Evolutionary conservation across 495 filamentous ascomycete genomes (phyloP).

Genomic region (Echria macrotheca): DNA sequence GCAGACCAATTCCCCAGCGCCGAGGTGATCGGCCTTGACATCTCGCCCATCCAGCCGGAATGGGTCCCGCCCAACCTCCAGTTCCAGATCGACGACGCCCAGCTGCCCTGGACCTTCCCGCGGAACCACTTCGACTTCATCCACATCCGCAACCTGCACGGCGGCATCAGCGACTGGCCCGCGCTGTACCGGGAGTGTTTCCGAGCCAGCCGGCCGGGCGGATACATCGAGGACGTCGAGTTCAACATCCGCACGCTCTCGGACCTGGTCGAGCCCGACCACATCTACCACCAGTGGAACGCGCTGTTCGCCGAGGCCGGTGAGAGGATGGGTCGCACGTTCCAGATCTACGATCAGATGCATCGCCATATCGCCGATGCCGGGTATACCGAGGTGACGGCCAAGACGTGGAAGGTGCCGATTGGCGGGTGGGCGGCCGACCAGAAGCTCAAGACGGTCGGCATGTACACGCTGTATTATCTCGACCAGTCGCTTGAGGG

Average conservation of each 20-base stretch:
- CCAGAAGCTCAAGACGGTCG: conserved; percentile 11
- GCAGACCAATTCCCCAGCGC: conserved; percentile 48
- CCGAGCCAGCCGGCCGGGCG: conserved; percentile 1
- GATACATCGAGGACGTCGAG: conserved; percentile 11
- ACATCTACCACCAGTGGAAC: conserved; percentile 9
- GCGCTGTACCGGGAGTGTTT: conserved; percentile 1
- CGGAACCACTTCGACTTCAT: not conserved
- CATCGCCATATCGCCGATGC: not conserved
- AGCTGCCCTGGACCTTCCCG: conserved; percentile 6
- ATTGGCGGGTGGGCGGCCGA: conserved; percentile 14
- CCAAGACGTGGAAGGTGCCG: conserved; percentile 12
- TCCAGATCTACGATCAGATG: conserved; percentile 4
- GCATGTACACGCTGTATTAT: conserved; percentile 2
- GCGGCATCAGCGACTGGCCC: conserved; percentile 5
- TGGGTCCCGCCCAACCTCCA: conserved; percentile 46
- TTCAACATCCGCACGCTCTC: conserved; percentile 8
- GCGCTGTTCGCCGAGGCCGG: conserved; percentile 6
- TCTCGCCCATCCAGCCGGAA: conserved; percentile 45
- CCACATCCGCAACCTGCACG: not conserved
- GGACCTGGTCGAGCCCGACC: not conserved
- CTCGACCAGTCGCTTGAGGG: conserved; percentile 12
- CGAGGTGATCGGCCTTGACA: conserved; percentile 51
- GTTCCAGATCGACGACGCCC: conserved; percentile 51
- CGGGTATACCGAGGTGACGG: conserved; percentile 4
- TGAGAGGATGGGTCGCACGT: conserved; percentile 10